A percentile compares a stretch with the other conserved stretches of the same genome.
Evolutionary conservation across 768 basidiomycete species (phyloP).

Genomic region (Auricularia heimuer): DNA sequence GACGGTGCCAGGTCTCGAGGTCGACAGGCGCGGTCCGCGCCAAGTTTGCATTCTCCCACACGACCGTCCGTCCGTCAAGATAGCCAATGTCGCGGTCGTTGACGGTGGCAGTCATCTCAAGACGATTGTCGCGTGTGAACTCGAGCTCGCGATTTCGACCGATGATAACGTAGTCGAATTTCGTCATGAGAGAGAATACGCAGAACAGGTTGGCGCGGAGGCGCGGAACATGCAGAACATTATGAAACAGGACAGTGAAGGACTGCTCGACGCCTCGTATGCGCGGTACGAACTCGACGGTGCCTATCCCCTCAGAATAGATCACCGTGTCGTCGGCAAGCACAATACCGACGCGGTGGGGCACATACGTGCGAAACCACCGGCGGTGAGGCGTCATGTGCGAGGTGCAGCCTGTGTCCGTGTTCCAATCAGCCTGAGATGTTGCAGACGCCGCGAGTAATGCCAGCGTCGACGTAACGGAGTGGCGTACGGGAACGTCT

Average conservation of each 20-base stretch:
- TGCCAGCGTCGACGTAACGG: too few relatives aligned
- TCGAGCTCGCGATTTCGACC: background rate
- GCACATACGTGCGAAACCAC: slow-evolving; percentile 17
- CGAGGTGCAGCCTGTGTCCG: slow-evolving; percentile 24
- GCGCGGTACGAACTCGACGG: slow-evolving; percentile 16
- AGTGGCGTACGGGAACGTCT: too few relatives aligned
- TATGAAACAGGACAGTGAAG: background rate
- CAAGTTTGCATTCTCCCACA: background rate
- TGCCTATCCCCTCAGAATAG: slow-evolving; percentile 18
- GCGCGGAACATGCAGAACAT: background rate
- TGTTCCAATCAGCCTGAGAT: slow-evolving; percentile 15
- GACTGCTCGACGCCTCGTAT: background rate
- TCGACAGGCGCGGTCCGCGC: background rate
- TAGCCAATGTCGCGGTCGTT: background rate
- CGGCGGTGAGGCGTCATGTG: slow-evolving; percentile 25
- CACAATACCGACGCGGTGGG: slow-evolving; percentile 13
- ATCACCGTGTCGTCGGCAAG: slow-evolving; percentile 17
- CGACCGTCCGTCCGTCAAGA: background rate
- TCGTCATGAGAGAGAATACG: background rate
- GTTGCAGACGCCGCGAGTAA: too few relatives aligned
- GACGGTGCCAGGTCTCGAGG: background rate
- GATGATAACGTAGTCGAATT: background rate
- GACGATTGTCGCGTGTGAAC: background rate
- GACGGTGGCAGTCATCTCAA: background rate
- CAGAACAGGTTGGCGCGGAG: background rate